These are phyloP conservation scores for Sugiyamaella qingdaonensis DNA, from an alignment of 805 yeast genomes.

Conservation along the genomic window DNA sequence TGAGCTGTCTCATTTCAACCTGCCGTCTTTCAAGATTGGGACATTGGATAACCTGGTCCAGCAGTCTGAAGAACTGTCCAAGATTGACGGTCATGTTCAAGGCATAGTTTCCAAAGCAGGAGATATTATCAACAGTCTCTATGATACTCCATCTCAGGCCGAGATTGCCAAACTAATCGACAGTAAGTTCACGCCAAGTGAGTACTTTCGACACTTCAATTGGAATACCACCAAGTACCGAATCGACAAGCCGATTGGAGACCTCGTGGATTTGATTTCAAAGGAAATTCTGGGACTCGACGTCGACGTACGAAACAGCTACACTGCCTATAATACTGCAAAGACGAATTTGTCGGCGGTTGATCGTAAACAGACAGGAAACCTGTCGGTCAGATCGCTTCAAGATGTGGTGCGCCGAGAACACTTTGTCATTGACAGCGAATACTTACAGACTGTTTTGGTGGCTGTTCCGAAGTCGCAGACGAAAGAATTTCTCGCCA, in stretches of 20 bases:
- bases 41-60: conserved; percentile 88
- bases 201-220: conserved; percentile 66
- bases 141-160: conserved; percentile 41
- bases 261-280: conserved; percentile 64
- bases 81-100: conserved; percentile 74
- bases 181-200: conserved; percentile 48
- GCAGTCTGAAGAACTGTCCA: conserved; percentile 83
- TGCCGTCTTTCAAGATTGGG: conserved; percentile 90
- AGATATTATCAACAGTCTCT: conserved; percentile 60
- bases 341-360: conserved; percentile 80
- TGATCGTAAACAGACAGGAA: conserved; percentile 91
- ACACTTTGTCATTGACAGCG: conserved; percentile 81
- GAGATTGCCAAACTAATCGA: conserved; percentile 50
- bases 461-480: conserved; percentile 78
- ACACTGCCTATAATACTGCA: conserved; percentile 71
- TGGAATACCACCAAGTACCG: conserved; percentile 91
- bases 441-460: conserved; percentile 78
- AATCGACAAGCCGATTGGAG: conserved; percentile 75
- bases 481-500: conserved; percentile 54
- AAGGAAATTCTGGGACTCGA: conserved; percentile 81
- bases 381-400: conserved; percentile 81
- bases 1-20: conserved; percentile 51
- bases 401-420: conserved; percentile 82
- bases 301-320: conserved; percentile 74
- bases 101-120: conserved; percentile 66